These are phyloP conservation scores for Aspergillus cejpii DNA, from an alignment of 2,329 filamentous ascomycete genomes.

Conservation along the genomic window DNA sequence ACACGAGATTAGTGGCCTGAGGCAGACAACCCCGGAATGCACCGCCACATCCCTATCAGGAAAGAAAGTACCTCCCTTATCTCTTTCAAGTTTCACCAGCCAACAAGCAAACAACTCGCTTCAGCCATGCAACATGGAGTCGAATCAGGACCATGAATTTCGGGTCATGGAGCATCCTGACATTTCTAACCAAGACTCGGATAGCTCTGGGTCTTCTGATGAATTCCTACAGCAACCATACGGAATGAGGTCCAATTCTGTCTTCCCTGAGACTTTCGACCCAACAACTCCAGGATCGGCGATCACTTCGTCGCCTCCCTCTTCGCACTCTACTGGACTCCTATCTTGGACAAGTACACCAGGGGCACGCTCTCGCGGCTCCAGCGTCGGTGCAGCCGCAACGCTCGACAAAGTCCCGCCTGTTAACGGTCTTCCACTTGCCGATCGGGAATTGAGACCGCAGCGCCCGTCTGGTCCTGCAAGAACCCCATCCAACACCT, in stretches of 20 bases:
- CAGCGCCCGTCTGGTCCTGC: constrained; percentile 63
- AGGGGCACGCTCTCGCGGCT: constrained; percentile 37
- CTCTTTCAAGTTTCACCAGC: too few species aligned
- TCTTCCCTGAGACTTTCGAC: constrained; percentile 29
- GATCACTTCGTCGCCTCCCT: constrained; percentile 31
- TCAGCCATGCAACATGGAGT: constrained; percentile 14
- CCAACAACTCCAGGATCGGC: constrained; percentile 27
- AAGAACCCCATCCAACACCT: constrained; percentile 71
- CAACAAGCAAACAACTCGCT: too few species aligned
- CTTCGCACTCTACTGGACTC: constrained; percentile 22
- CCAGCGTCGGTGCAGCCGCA: constrained; percentile 38
- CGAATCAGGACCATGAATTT: constrained; percentile 17
- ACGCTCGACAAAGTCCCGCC: constrained; percentile 37
- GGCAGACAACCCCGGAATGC: constrained; percentile 5
- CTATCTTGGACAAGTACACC: constrained; percentile 34
- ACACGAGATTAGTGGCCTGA: neutral
- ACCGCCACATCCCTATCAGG: constrained; percentile 28
- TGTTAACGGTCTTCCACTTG: constrained; percentile 25
- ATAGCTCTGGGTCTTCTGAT: constrained; percentile 39
- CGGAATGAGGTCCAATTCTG: constrained; percentile 27
- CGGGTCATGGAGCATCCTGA: constrained; percentile 42
- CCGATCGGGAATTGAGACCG: constrained; percentile 42
- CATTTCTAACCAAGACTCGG: constrained; percentile 36
- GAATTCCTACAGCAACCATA: constrained; percentile 35
- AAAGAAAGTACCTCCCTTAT: too few species aligned